Evolutionary conservation across 805 yeast species (phyloP), one percentile per base, ranked within the genome.

Genomic region (Candida schatavii): DNA sequence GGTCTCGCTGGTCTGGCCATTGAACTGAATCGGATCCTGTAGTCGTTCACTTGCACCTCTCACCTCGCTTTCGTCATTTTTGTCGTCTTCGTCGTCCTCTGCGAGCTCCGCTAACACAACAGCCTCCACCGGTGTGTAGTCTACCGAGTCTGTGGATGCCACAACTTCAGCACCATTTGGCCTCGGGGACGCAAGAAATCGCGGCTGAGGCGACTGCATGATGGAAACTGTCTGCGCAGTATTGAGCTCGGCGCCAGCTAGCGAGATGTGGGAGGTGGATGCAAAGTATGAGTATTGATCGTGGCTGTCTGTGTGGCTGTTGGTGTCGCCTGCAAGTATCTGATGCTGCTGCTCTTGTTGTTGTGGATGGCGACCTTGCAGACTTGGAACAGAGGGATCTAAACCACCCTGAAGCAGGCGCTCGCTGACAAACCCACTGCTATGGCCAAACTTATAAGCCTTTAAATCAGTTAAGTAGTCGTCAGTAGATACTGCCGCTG

Each of bases 221-320:
- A 37, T 17, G n/a, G 35, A 30, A 2, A 36, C 39, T 6, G 39
- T 23, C 21, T 36, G 30, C n/a, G 39, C 39, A 13, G 39, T 22
- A 18, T 23, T 26, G 30, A 21, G 23, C 14, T 33, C 25, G 5
- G 25, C 27, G 11, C 18, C 13, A 11, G 21, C 21, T 15, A 21
- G 15, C 27, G 28, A 35, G 25, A 30, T 28, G n/a, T 31, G 21
- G 19, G 35, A 22, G 5, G 26, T 27, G n/a, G 31, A 33, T 19
- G 32, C 19, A 4, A 23, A 21, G 25, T 27, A 22, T 4, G 39
- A 19, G 14, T 18, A 14, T 13, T 26, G 18, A 4, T 14, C 18
- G 11, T 15, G 18, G 19, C 22, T 5, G 9, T 13, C 9, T 11
- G 15, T 22, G 18, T 13, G 11, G 11, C 9, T 5, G 21, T 31